Percentiles rank a stretch among this genome's conserved stretches.
These are phyloP conservation scores for Malus hybrid DNA, from an alignment of 331 rosid species.

Conservation along the genomic window DNA sequence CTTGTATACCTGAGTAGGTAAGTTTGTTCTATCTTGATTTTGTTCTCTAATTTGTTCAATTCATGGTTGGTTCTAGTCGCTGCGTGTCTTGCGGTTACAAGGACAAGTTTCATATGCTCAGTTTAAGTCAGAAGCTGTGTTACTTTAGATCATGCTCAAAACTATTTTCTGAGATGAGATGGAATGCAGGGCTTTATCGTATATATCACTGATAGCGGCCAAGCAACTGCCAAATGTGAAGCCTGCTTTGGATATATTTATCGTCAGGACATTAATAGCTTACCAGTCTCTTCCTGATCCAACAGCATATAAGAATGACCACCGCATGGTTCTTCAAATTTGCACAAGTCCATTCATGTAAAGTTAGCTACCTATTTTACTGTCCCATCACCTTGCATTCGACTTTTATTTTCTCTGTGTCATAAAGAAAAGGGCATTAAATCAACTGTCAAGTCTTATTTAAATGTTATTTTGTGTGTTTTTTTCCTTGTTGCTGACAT, in stretches of 20 bases:
- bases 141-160: neutral
- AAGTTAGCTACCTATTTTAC: constrained; percentile 3
- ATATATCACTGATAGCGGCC: constrained; percentile 52
- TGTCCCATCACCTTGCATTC: neutral
- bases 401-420: constrained; percentile 2
- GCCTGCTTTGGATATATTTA: constrained; percentile 57
- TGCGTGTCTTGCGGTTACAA: neutral
- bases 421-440: neutral
- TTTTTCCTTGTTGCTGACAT: constrained; percentile 31
- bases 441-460: neutral
- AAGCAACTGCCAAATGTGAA: constrained; percentile 54
- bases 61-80: neutral
- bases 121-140: neutral
- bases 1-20: constrained; percentile 88
- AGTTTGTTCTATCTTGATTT: neutral
- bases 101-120: neutral
- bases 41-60: neutral
- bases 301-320: constrained; percentile 68
- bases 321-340: constrained; percentile 63
- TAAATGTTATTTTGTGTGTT: neutral
- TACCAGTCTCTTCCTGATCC: constrained; percentile 92
- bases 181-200: constrained; percentile 76
- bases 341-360: constrained; percentile 95
- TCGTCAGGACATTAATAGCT: constrained; percentile 67
- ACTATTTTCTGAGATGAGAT: constrained; percentile 16